A percentile compares a stretch with the other conserved stretches of the same genome.
Evolutionary conservation across 2,329 filamentous ascomycete species (phyloP).

Genomic region (Aureobasidium leucospermi): DNA sequence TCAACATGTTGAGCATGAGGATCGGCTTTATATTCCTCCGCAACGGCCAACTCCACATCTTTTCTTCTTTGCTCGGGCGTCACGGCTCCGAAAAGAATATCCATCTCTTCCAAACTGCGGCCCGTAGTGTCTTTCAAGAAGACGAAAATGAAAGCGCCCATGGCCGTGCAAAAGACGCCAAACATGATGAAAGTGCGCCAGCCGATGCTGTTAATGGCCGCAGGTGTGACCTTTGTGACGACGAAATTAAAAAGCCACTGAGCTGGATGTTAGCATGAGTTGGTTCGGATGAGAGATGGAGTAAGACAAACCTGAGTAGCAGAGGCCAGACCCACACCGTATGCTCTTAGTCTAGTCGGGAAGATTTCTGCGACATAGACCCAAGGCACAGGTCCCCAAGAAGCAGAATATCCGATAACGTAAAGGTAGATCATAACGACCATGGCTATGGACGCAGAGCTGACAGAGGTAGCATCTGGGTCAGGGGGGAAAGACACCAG

Average conservation of each 20-base stretch:
- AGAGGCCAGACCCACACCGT: constrained; percentile 32
- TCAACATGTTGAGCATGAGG: constrained; percentile 11
- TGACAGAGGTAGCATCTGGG: constrained; percentile 19
- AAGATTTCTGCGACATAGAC: constrained; percentile 31
- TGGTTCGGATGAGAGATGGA: neutral
- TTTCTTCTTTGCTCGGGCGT: constrained; percentile 18
- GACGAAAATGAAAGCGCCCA: constrained; percentile 28
- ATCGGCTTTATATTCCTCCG: constrained; percentile 4
- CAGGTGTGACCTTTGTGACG: constrained; percentile 36
- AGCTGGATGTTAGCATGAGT: neutral
- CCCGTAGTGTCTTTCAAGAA: constrained; percentile 21
- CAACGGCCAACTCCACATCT: constrained; percentile 18
- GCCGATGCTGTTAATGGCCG: constrained; percentile 34
- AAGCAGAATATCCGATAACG: constrained; percentile 46
- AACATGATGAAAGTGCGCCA: constrained; percentile 36
- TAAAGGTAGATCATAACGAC: constrained; percentile 49
- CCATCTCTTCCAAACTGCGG: constrained; percentile 19
- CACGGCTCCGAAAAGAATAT: constrained; percentile 17
- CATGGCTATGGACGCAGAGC: constrained; percentile 38
- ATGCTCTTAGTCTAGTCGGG: constrained; percentile 32
- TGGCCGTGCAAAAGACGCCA: constrained; percentile 29
- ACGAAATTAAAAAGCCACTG: constrained; percentile 37
- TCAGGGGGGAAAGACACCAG: constrained; percentile 42
- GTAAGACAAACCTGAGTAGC: constrained; percentile 19
- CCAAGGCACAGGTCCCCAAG: constrained; percentile 48